phyloP scores from a whole-genome alignment of 805 yeast species.

The Kuraishia piskuri region DNA sequence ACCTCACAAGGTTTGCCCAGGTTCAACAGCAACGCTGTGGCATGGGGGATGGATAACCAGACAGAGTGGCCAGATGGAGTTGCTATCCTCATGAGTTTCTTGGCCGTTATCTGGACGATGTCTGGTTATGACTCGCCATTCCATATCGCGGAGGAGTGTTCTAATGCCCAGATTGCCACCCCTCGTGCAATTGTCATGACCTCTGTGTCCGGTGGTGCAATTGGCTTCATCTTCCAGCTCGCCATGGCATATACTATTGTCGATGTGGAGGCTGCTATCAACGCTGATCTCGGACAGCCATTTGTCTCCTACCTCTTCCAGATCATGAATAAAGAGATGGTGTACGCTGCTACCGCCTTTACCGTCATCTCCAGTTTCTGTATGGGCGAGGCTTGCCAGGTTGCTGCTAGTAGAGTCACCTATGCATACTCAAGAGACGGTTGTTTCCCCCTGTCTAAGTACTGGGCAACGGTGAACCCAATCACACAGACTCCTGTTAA shows the following conservation, averaged over 20 bases:
- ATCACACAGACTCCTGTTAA: constrained; percentile 53
- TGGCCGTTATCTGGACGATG: constrained; percentile 67
- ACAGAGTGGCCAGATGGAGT: constrained; percentile 61
- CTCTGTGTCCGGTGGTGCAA: constrained; percentile 41
- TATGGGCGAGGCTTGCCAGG: constrained; percentile 53
- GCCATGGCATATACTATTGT: constrained; percentile 56
- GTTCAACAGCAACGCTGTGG: constrained; percentile 37
- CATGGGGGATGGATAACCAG: constrained; percentile 48
- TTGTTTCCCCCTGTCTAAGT: constrained; percentile 48
- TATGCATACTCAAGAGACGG: constrained; percentile 65
- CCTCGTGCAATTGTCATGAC: constrained; percentile 63
- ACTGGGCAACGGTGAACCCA: constrained; percentile 41
- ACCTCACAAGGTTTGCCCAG: constrained; percentile 28
- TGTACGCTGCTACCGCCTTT: constrained; percentile 31
- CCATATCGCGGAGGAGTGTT: constrained; percentile 66
- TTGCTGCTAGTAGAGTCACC: constrained; percentile 59
- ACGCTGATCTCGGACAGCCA: constrained; percentile 50
- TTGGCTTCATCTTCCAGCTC: constrained; percentile 50
- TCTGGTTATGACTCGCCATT: constrained; percentile 71
- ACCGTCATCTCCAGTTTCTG: constrained; percentile 34
- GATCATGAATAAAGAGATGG: constrained; percentile 31
- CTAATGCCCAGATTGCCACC: constrained; percentile 54
- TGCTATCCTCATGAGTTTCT: constrained; percentile 44
- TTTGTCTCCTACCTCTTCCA: constrained; percentile 47
- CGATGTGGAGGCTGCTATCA: constrained; percentile 35